Conservation (phyloP, 129 eudicot genomes). For the Pseudognaphalium luteoalbum region DNA sequence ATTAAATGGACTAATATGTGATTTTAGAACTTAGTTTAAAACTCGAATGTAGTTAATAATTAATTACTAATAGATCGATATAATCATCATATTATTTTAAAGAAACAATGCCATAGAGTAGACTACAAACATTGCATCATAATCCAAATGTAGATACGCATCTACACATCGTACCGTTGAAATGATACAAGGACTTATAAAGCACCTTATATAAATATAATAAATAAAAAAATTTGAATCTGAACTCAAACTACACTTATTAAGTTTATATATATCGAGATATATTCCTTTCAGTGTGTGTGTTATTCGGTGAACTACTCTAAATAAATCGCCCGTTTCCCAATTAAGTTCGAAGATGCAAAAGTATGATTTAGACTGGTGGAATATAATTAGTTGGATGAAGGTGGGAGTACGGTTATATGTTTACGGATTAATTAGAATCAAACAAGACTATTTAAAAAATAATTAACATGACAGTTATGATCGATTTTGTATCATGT, state of each 20-base stretch:
- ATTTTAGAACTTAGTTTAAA: no score
- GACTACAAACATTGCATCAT: slow-evolving; percentile 43
- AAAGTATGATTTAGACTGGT: not conserved
- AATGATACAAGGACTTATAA: slow-evolving; percentile 34
- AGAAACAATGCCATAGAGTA: not conserved
- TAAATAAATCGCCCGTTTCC: not conserved
- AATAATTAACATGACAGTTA: slow-evolving; percentile 19
- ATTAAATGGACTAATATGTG: no score
- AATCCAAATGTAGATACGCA: slow-evolving; percentile 42
- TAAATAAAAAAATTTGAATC: not conserved
- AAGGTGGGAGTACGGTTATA: slow-evolving; percentile 28
- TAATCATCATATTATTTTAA: no score
- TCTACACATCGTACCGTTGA: slow-evolving; percentile 33
- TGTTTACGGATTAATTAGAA: not conserved
- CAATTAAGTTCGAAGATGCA: slow-evolving; percentile 21
- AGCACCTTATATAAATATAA: slow-evolving; percentile 17
- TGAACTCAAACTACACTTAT: slow-evolving; percentile 1
- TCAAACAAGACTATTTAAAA: not conserved
- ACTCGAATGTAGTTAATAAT: no score
- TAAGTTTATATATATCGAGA: slow-evolving; percentile 7
- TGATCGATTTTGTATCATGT: slow-evolving; percentile 16
- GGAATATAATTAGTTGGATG: slow-evolving; percentile 20
- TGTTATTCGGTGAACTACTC: slow-evolving; percentile 11
- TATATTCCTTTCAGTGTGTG: slow-evolving; percentile 20
- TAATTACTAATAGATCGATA: no score